Evolutionary conservation across 2,329 filamentous ascomycete species (phyloP).

Genomic region (Grosmannia serpens): DNA sequence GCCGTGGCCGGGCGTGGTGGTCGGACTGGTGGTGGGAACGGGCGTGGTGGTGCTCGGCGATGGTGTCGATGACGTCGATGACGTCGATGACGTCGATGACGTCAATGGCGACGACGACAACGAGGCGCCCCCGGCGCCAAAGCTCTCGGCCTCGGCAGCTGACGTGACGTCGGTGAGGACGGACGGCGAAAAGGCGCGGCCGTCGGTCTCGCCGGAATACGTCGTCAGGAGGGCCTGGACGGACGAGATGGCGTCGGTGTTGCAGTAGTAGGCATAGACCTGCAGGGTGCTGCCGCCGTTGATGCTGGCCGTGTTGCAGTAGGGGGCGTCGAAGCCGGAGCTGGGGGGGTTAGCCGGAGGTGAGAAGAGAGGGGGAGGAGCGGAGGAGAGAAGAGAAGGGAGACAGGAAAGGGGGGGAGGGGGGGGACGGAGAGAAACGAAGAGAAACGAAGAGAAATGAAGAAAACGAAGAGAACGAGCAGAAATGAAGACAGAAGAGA

Average conservation of each 20-base stretch:
- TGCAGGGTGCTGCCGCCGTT: slow-evolving; percentile 7
- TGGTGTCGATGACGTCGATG: not conserved
- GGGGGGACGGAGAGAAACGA: not conserved
- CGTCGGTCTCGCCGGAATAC: slow-evolving; percentile 9
- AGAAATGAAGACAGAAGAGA: too few relatives aligned
- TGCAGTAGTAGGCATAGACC: slow-evolving; percentile 11
- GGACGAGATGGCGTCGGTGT: not conserved
- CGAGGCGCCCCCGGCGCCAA: too few relatives aligned
- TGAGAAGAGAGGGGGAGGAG: not conserved
- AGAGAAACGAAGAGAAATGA: too few relatives aligned
- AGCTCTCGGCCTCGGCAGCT: too few relatives aligned
- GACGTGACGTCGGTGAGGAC: not conserved
- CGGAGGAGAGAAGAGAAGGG: not conserved
- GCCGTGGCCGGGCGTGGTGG: not conserved
- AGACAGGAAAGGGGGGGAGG: not conserved
- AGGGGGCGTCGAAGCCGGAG: slow-evolving; percentile 3
- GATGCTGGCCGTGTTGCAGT: slow-evolving; percentile 11
- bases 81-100: not conserved
- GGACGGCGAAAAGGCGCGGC: slow-evolving; percentile 7
- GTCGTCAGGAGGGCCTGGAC: slow-evolving; percentile 7
- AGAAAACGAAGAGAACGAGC: too few relatives aligned
- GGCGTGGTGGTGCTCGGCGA: not conserved
- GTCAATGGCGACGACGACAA: too few relatives aligned
- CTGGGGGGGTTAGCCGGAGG: slow-evolving; percentile 5
- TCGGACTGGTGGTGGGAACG: not conserved